Conservation (phyloP, 441 rosid species). For the Jatropha multifida region DNA sequence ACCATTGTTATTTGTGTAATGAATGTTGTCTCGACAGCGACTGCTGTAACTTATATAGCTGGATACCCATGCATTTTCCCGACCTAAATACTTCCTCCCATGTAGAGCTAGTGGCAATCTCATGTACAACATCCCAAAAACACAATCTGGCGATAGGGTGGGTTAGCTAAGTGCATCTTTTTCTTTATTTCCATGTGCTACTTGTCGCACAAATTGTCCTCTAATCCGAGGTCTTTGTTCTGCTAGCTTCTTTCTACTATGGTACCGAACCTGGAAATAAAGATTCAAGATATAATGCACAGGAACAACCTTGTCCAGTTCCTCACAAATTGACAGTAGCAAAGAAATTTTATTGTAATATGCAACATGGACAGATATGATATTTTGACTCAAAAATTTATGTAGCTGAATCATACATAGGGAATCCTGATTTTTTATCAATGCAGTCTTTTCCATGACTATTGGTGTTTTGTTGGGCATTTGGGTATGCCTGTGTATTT, state of each 20-base stretch:
- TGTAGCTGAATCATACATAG: not conserved
- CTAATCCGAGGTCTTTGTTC: conserved; percentile 51
- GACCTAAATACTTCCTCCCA: conserved; percentile 15
- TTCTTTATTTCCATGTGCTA: conserved; percentile 27
- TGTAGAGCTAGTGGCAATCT: conserved; percentile 3
- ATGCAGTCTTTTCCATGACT: not conserved
- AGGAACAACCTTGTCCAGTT: not conserved
- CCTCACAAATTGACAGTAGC: not conserved
- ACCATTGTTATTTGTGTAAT: not conserved
- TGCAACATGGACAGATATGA: not conserved
- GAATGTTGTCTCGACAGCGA: not conserved
- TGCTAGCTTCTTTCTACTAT: conserved; percentile 54
- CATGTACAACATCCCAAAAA: conserved; percentile 10
- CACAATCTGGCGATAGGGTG: conserved; percentile 4
- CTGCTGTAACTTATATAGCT: not conserved
- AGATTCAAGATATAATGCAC: not conserved
- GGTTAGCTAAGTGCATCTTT: conserved; percentile 24
- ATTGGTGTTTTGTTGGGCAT: not conserved
- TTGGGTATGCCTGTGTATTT: not conserved
- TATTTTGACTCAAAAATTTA: not conserved
- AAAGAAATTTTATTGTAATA: not conserved
- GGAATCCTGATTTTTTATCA: not conserved
- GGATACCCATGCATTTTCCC: conserved; percentile 17
- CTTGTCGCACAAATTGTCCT: conserved; percentile 50
- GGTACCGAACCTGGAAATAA: conserved; percentile 49